Base-by-base conservation (phyloP, 2,329 filamentous ascomycete genomes). In the Trichocomaceae sp. region DNA sequence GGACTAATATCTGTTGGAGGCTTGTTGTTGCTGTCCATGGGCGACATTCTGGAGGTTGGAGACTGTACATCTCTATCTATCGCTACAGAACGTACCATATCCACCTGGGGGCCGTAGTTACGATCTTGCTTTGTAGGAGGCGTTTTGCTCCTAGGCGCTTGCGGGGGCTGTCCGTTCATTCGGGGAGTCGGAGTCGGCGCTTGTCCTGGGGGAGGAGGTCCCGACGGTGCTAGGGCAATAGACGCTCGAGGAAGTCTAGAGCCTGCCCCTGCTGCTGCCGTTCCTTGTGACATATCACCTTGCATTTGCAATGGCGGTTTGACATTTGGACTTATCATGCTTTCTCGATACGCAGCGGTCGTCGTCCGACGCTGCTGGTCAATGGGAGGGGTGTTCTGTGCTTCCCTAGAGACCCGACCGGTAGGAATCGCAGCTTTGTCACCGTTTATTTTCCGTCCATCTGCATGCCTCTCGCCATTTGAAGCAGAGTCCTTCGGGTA, bases 401-500 rank as follows among this genome's bases (percentile, higher is more conserved):
- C 64, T 68, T 77, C 74, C 33, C 74, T 70, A 47, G 73, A 75
- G 15, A 70, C 69, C 29, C 73, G 69, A 19, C 71, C 71, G 1
- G 70, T 69, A 4, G 68, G 65, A 3, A 68, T 68, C 12, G 67
- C 71, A 57, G 67, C 70, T 58, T 72, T 75, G 19, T 79, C 77
- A 22, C 65, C 62, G 22, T 72, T 77, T 69, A 68, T 62, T 70
- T 79, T 66, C 67, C 72, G 59, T 52, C 64, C 63, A 6, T 71
- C 70, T 17, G 70, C 62, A 29, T 67, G 66, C 54, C 73, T 69
- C 47, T 77, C 73, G 8, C 69, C 72, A 15, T 68, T 63, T 52
- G 74, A 76, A 17, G 68, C 66, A 53, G 50, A 6, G 19, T 96
- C 91, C 62, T 88, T 92, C 1, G 93, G 93, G 71, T 99, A 99